Percentiles rank a stretch among this genome's conserved stretches.
These are phyloP conservation scores for Cutaneotrichosporon sp. DNA, from an alignment of 1,284 basidiomycete genomes.

Conservation along the genomic window DNA sequence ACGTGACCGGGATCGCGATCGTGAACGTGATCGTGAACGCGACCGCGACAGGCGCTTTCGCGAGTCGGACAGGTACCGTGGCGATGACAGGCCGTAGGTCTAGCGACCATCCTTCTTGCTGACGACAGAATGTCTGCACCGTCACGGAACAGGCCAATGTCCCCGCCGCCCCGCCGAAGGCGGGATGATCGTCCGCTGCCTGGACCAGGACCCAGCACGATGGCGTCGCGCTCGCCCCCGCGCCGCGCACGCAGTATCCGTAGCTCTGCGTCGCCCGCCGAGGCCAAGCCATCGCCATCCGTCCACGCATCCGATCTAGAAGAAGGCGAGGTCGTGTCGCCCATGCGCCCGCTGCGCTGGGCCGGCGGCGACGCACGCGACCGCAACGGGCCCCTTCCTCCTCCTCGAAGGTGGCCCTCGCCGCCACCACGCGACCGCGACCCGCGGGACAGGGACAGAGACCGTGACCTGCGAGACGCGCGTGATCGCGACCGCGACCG, in stretches of 20 bases:
- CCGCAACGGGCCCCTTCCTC: background rate
- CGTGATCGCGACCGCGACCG: conserved; percentile 16
- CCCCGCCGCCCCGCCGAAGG: conserved; percentile 1
- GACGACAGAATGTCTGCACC: background rate
- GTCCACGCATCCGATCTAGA: conserved; percentile 29
- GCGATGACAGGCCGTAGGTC: conserved; percentile 1
- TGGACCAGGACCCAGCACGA: conserved; percentile 17
- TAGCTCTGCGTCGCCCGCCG: conserved; percentile 11
- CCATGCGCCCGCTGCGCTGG: conserved; percentile 22
- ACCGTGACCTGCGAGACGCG: conserved; percentile 10
- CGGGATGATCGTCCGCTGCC: conserved; percentile 6
- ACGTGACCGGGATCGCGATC: conserved; percentile 6
- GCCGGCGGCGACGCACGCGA: conserved; percentile 3
- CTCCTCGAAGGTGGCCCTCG: conserved; percentile 20
- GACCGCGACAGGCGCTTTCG: conserved; percentile 1
- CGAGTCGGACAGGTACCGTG: conserved; percentile 5
- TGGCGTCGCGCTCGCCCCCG: conserved; percentile 12
- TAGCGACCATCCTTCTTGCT: background rate
- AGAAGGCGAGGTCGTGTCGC: conserved; percentile 43
- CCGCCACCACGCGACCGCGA: conserved; percentile 11
- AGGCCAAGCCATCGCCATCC: background rate
- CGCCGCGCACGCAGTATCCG: conserved; percentile 11
- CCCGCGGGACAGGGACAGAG: conserved; percentile 8
- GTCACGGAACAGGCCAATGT: background rate
- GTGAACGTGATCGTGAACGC: conserved; percentile 12